Evolutionary conservation across 1,284 basidiomycete genomes (phyloP).

Genomic region (Rhodotorula sp.): DNA sequence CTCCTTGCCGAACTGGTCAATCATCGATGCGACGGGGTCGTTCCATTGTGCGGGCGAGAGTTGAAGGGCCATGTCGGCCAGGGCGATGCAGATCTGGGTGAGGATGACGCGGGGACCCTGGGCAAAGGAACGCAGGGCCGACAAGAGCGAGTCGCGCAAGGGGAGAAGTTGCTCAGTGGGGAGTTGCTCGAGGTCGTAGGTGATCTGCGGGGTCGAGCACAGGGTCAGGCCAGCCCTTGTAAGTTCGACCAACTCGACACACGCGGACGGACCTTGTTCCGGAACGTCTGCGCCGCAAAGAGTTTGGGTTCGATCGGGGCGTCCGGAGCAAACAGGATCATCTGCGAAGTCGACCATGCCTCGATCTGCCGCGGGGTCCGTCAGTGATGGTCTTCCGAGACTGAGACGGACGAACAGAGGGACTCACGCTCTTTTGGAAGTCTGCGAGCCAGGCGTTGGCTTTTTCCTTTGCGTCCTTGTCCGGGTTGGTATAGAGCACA

Average conservation of each 20-base stretch:
- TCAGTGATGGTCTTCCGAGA: background rate
- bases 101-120: constrained; percentile 79
- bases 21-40: constrained; percentile 74
- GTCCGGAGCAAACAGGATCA: constrained; percentile 76
- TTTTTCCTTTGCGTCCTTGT: constrained; percentile 73
- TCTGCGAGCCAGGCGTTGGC: constrained; percentile 51
- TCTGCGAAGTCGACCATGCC: constrained; percentile 93
- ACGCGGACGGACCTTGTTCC: constrained; percentile 70
- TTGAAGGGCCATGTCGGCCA: constrained; percentile 89
- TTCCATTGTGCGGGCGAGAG: constrained; percentile 71
- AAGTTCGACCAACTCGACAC: background rate
- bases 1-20: constrained; percentile 79
- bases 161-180: constrained; percentile 57
- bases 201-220: constrained; percentile 62
- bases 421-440: constrained; percentile 49
- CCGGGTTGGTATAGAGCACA: constrained; percentile 61
- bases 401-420: background rate
- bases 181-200: constrained; percentile 91
- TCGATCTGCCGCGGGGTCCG: constrained; percentile 64
- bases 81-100: constrained; percentile 82
- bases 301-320: constrained; percentile 78
- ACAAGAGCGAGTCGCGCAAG: constrained; percentile 80
- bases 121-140: constrained; percentile 66
- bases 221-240: background rate
- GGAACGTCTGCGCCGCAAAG: constrained; percentile 95